These are phyloP conservation scores for Coemansia biformis DNA, from an alignment of 192 early-diverging fungal genomes.

Conservation along the genomic window DNA sequence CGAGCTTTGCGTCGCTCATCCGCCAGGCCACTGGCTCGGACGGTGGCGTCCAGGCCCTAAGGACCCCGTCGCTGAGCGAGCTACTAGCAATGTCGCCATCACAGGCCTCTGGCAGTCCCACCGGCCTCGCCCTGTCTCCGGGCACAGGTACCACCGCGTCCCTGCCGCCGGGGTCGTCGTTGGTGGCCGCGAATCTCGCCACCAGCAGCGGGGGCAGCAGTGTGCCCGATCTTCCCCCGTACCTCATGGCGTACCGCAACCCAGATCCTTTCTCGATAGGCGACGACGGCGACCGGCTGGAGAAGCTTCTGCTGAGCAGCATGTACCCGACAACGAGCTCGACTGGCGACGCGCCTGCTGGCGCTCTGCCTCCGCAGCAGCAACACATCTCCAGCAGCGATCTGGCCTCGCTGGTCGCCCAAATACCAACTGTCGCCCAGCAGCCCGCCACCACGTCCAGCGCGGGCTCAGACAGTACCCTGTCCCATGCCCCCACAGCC, in stretches of 20 bases:
- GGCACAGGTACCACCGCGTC: neutral
- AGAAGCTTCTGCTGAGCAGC: constrained; percentile 43
- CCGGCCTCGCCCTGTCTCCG: no score
- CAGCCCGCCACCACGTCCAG: no score
- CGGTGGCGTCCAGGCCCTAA: constrained; percentile 1
- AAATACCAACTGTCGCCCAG: no score
- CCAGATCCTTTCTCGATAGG: constrained; percentile 23
- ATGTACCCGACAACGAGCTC: constrained; percentile 13
- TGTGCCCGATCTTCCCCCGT: constrained; percentile 21
- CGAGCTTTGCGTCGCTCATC: constrained; percentile 26
- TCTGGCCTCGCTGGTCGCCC: no score
- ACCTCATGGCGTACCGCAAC: constrained; percentile 50
- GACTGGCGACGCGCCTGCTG: neutral
- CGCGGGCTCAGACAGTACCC: no score
- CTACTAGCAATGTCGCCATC: constrained; percentile 34
- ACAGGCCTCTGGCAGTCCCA: neutral
- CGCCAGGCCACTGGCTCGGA: constrained; percentile 9
- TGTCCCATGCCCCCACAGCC: no score
- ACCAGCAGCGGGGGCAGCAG: neutral
- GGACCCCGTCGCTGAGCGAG: constrained; percentile 37
- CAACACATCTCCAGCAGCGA: neutral
- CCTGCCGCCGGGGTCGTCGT: neutral
- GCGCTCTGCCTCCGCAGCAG: constrained; percentile 1
- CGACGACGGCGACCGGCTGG: constrained; percentile 44
- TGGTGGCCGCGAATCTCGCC: neutral